Evolutionary conservation across 2,329 filamentous ascomycete species (phyloP).

Genomic region (Hypoxylon sp.): DNA sequence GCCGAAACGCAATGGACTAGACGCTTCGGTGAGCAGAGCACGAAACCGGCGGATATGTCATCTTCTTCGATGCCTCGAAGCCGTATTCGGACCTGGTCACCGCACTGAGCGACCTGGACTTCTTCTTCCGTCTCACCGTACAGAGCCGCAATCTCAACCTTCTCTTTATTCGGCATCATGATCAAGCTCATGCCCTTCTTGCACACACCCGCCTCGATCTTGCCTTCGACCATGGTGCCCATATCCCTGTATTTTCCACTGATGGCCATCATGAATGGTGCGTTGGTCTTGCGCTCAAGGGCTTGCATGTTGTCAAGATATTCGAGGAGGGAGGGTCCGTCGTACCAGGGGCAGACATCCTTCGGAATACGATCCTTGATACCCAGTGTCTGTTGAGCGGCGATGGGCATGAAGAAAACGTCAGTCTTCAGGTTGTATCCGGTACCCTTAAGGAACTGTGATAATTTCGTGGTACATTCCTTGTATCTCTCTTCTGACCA

Average conservation of each 20-base stretch:
- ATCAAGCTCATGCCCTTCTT: slow-evolving; percentile 89
- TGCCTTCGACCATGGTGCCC: slow-evolving; percentile 97
- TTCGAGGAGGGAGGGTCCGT: slow-evolving; percentile 91
- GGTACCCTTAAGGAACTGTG: slow-evolving; percentile 88
- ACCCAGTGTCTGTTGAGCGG: slow-evolving; percentile 85
- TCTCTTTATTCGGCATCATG: slow-evolving; percentile 96
- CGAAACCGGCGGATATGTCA: slow-evolving; percentile 94
- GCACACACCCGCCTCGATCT: slow-evolving; percentile 93
- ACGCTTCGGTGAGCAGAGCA: slow-evolving; percentile 93
- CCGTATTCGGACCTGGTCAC: slow-evolving; percentile 93
- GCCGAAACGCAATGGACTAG: slow-evolving; percentile 89
- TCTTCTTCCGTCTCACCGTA: slow-evolving; percentile 99
- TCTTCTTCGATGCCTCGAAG: slow-evolving; percentile 97
- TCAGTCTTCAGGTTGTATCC: slow-evolving; percentile 96
- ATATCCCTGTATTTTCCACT: slow-evolving; percentile 97
- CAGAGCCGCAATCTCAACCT: slow-evolving; percentile 83
- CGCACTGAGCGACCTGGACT: slow-evolving; percentile 82
- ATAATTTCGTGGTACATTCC: slow-evolving; percentile 91
- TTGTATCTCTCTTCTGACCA: slow-evolving; percentile 95
- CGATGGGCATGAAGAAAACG: slow-evolving; percentile 95
- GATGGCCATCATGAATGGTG: slow-evolving; percentile 99
- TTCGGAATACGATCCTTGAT: slow-evolving; percentile 90
- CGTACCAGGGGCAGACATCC: slow-evolving; percentile 83
- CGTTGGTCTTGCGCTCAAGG: slow-evolving; percentile 94
- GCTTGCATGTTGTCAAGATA: slow-evolving; percentile 95